Conservation (phyloP, 129 eudicot genomes). For the Chrysanthemum lavandulifolium region DNA sequence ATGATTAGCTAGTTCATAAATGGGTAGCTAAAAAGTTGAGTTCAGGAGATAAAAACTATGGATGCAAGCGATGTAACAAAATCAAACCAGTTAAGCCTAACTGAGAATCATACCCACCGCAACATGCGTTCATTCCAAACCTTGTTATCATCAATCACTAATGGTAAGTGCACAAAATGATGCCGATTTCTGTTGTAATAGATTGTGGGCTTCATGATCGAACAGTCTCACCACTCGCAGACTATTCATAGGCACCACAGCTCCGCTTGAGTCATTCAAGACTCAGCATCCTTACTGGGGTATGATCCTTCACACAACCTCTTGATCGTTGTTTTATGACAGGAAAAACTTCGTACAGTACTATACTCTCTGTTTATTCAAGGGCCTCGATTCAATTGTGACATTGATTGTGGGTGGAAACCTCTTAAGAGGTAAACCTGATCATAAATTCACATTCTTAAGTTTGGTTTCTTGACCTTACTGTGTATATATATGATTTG, state of each 20-base stretch:
- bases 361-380: background rate
- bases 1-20: too few relatives aligned
- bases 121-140: too few relatives aligned
- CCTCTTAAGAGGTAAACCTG: conserved; percentile 60
- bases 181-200: conserved; percentile 15
- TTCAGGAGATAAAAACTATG: too few relatives aligned
- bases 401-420: conserved; percentile 83
- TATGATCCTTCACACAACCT: conserved; percentile 19
- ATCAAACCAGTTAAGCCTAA: too few relatives aligned
- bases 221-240: conserved; percentile 35
- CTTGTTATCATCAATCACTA: background rate
- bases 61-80: too few relatives aligned
- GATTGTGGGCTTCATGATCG: conserved; percentile 56
- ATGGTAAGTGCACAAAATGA: background rate
- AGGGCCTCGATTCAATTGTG: conserved; percentile 68
- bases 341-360: background rate
- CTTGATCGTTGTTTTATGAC: background rate
- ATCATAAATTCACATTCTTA: conserved; percentile 5
- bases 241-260: conserved; percentile 48
- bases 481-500: background rate
- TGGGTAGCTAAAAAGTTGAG: too few relatives aligned
- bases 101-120: too few relatives aligned
- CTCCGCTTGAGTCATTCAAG: conserved; percentile 56
- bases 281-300: conserved; percentile 53
- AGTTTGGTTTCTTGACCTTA: conserved; percentile 12